Percentiles rank a stretch among this genome's conserved stretches.
phyloP scores from a whole-genome alignment of 1,284 basidiomycete species.

The Pterulicium gracile region DNA sequence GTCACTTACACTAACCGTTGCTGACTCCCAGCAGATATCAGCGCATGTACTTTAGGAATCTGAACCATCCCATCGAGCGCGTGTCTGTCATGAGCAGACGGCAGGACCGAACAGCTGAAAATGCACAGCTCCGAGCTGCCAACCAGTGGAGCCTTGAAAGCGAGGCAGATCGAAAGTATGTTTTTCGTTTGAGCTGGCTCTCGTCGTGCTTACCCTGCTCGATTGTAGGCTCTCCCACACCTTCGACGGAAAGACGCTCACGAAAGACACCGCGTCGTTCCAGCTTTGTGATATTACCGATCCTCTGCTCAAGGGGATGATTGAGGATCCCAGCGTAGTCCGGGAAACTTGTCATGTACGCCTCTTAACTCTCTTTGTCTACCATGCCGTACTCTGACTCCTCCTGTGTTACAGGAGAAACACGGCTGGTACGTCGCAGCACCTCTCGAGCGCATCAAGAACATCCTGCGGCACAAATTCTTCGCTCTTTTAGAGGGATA shows the following conservation, averaged over 20 bases:
- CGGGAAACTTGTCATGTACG: slow-evolving; percentile 65
- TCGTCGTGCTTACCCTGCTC: slow-evolving; percentile 4
- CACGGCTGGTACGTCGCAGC: slow-evolving; percentile 80
- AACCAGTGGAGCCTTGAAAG: slow-evolving; percentile 28
- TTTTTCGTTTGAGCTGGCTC: slow-evolving; percentile 5
- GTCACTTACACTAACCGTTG: slow-evolving; percentile 4
- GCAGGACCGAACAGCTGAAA: slow-evolving; percentile 41
- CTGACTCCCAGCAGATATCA: slow-evolving; percentile 48
- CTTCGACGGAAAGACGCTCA: slow-evolving; percentile 78
- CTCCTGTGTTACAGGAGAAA: slow-evolving; percentile 38
- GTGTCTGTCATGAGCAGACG: slow-evolving; percentile 59
- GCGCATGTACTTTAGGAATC: slow-evolving; percentile 74
- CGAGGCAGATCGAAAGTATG: slow-evolving; percentile 19
- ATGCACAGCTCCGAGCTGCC: slow-evolving; percentile 26
- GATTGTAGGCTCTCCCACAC: slow-evolving; percentile 56
- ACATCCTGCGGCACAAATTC: slow-evolving; percentile 79
- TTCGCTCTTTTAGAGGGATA: slow-evolving; percentile 73
- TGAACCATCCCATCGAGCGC: slow-evolving; percentile 65
- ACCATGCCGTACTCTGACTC: not conserved
- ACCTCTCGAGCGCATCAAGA: slow-evolving; percentile 74
- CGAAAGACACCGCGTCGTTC: slow-evolving; percentile 81
- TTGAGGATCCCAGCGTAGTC: slow-evolving; percentile 59
- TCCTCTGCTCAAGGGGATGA: slow-evolving; percentile 69
- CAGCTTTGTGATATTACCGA: slow-evolving; percentile 91
- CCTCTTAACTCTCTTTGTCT: not conserved